These are phyloP conservation scores for Avena insularis DNA, from an alignment of 176 grass and related monocot species.

Conservation along the genomic window DNA sequence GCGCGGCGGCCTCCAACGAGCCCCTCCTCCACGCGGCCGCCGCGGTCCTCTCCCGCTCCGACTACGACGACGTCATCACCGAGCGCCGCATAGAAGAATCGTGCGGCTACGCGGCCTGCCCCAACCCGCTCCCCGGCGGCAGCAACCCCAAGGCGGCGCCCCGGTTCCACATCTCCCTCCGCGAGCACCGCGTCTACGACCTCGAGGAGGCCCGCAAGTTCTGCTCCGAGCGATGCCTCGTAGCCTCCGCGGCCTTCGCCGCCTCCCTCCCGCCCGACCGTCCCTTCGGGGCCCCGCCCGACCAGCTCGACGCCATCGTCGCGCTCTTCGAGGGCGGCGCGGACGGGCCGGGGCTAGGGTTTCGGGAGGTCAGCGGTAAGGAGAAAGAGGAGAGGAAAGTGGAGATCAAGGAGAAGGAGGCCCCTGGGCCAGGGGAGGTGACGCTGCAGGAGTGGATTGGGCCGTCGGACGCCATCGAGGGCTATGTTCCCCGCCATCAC, in stretches of 20 bases:
- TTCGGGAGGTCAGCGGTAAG: slow-evolving; percentile 7
- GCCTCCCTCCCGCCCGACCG: slow-evolving; percentile 48
- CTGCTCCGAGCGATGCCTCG: slow-evolving; percentile 76
- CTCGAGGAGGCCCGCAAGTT: slow-evolving; percentile 77
- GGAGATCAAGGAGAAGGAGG: slow-evolving; percentile 69
- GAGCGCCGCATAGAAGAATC: slow-evolving; percentile 67
- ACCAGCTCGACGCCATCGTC: slow-evolving; percentile 45
- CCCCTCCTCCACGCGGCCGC: slow-evolving; percentile 53
- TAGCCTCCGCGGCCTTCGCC: slow-evolving; percentile 60
- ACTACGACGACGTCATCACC: slow-evolving; percentile 83
- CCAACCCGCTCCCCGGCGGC: slow-evolving; percentile 34
- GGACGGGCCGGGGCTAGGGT: slow-evolving; percentile 25
- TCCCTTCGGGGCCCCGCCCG: slow-evolving; percentile 37
- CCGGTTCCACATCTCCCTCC: slow-evolving; percentile 73
- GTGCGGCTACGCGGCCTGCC: slow-evolving; percentile 65
- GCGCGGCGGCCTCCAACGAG: slow-evolving; percentile 47
- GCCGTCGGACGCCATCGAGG: slow-evolving; percentile 74
- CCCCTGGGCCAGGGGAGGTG: slow-evolving; percentile 48
- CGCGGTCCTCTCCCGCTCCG: slow-evolving; percentile 57
- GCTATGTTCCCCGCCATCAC: slow-evolving; percentile 65
- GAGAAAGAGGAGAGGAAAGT: slow-evolving; percentile 39
- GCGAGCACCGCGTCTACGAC: slow-evolving; percentile 95
- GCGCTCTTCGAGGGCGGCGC: slow-evolving; percentile 50
- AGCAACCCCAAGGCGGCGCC: neutral
- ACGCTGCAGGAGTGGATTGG: slow-evolving; percentile 76